A percentile compares a stretch with the other conserved stretches of the same genome.
Conservation (phyloP, 805 yeast species). For the Suhomyces vadensis region DNA sequence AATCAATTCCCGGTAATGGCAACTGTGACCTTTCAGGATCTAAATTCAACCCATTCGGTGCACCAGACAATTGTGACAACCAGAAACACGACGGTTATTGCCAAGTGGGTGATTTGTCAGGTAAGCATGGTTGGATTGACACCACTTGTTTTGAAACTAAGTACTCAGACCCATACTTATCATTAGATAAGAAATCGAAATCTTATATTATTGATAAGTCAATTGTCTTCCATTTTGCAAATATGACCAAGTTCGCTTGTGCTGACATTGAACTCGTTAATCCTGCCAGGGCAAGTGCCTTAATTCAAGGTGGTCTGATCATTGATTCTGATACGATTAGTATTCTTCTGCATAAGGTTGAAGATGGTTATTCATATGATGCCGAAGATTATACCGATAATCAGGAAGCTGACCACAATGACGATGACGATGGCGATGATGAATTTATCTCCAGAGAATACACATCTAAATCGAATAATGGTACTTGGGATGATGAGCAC, state of each 20-base stretch:
- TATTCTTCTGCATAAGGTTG: neutral
- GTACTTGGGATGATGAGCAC: constrained; percentile 1
- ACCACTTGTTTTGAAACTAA: constrained; percentile 66
- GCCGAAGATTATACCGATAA: constrained; percentile 13
- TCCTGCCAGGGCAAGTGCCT: constrained; percentile 6
- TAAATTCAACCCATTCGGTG: constrained; percentile 66
- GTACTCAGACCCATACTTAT: constrained; percentile 65
- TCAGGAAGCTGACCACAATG: constrained; percentile 4
- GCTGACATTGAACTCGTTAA: constrained; percentile 49
- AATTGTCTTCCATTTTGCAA: constrained; percentile 52
- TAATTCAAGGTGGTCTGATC: constrained; percentile 9
- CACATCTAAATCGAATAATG: neutral
- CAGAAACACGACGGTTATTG: constrained; percentile 55
- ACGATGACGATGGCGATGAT: neutral
- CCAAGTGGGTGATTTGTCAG: constrained; percentile 74
- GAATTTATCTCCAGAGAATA: neutral
- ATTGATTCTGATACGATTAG: constrained; percentile 4
- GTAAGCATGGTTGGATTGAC: constrained; percentile 73
- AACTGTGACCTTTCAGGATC: constrained; percentile 49
- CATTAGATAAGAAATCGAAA: constrained; percentile 55
- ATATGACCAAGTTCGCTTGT: constrained; percentile 60
- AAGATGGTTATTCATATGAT: constrained; percentile 9
- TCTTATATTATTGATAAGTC: constrained; percentile 63
- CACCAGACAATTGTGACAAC: constrained; percentile 53
- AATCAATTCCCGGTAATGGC: constrained; percentile 49